Base-by-base conservation (phyloP, 2,329 filamentous ascomycete genomes). In the Cryphonectria nitschkei region DNA sequence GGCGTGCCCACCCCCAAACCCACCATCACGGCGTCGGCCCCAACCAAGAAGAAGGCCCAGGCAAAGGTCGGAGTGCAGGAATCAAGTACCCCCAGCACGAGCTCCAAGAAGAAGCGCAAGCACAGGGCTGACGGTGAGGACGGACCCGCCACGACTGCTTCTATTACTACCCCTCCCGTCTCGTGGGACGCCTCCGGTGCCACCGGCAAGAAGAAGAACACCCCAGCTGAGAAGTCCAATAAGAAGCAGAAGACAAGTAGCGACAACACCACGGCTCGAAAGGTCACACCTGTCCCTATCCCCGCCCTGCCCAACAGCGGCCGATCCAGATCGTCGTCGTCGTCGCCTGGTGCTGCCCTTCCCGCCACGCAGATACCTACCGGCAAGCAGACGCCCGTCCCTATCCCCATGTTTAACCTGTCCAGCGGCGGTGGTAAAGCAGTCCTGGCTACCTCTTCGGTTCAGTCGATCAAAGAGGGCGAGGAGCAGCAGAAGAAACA, bases 1-100 rank as follows among this genome's bases (percentile, higher is more conserved):
- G 92, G 92, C 39, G 83, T 88, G 32, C 72, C 72, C 16, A 41
- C 43, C 60, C 74, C 82, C 11, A 78, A 75, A 34, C 75, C 76
- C 14, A 60, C 70, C 13, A 65, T 72, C 32, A 29, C 74, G 5
- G 73, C 68, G 22, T 43, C 66, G n/a, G 34, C 66, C 1, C 71
- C 66, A 32, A 32, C 70, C 0, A 58, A 60, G 54, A 54, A 72
- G 54, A 70, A 64, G 66, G n/a, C 58, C 22, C 71, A 46, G 43
- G 61, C 70, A 39, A 68, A 43, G 61, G 56, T 73, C 34, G 19
- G 70, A n/a, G 63, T 71, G n/a, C 29, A 65, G 13, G 62, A 70
- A 13, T 76, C 70, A 26, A 64, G 68, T 37, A 66, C 66, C 34
- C 41, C 66, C 56, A 68, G 70, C 37, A 68, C 68, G 13, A 74